Conservation (phyloP, 2,329 filamentous ascomycete genomes). For the Malbranchea cinnamomea region DNA sequence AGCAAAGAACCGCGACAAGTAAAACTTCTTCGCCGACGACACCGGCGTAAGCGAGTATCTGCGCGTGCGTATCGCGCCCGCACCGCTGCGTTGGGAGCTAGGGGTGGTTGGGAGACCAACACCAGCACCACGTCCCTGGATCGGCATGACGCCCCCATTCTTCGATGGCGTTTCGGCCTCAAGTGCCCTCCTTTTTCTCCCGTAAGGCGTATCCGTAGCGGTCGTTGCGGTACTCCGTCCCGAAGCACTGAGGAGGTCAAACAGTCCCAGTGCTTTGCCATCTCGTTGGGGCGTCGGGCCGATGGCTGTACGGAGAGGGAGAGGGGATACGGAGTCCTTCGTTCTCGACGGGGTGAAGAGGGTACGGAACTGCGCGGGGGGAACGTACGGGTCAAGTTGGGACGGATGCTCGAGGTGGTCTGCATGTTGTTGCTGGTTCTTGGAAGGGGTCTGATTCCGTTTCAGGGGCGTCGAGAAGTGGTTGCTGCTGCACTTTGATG, state of each 20-base stretch:
- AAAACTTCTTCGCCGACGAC: slow-evolving; percentile 30
- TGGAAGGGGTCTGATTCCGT: slow-evolving; percentile 13
- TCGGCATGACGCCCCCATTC: slow-evolving; percentile 19
- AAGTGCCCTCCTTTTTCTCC: slow-evolving; percentile 1
- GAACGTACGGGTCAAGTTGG: slow-evolving; percentile 30
- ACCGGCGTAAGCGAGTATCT: slow-evolving; percentile 22
- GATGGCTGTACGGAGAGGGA: slow-evolving; percentile 26
- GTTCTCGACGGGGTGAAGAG: slow-evolving; percentile 24
- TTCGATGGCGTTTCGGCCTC: slow-evolving; percentile 16
- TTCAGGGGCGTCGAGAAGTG: too few relatives aligned
- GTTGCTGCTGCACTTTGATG: too few relatives aligned
- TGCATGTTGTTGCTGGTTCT: slow-evolving; percentile 20
- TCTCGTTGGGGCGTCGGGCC: slow-evolving; percentile 36
- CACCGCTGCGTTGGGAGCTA: slow-evolving; percentile 1
- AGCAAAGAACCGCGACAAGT: slow-evolving; percentile 30
- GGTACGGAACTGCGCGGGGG: slow-evolving; percentile 23
- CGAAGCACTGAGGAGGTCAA: slow-evolving; percentile 31
- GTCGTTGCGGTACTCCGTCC: slow-evolving; percentile 18
- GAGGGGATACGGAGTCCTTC: slow-evolving; percentile 13
- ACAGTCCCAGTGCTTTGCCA: slow-evolving; percentile 32
- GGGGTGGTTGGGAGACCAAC: slow-evolving; percentile 1
- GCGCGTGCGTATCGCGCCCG: slow-evolving; percentile 1
- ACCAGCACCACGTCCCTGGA: slow-evolving; percentile 20
- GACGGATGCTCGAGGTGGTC: slow-evolving; percentile 21
- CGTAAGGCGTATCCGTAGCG: too few relatives aligned